Base-by-base conservation (phyloP, 805 yeast genomes). In the Saturnispora ahearnii region DNA sequence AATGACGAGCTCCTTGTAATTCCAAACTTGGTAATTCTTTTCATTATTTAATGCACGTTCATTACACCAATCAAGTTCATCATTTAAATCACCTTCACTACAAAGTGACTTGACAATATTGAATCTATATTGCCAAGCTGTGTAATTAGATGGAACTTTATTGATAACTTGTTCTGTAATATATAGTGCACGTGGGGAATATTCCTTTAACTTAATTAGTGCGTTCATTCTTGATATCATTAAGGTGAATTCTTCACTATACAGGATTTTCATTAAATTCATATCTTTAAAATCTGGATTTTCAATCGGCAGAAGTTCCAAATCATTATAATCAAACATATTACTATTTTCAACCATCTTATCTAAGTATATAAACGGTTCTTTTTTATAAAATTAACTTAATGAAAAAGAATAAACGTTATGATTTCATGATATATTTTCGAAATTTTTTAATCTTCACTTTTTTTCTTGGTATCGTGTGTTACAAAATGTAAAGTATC, bases 21-120 rank as follows among this genome's bases (percentile, higher is more conserved):
- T 87, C 97, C 98, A 93, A n/a, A 91, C 84, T 65, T 93, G 99
- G 67, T 93, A 93, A 69, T 90, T 91, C 64, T 93, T 93, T 38
- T 90, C 84, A 63, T 85, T 84, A 11, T 76, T 81, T 45, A 84
- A 61, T 0, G 96, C 90, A 33, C 87, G 68, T 32, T 72, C 72
- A 58, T 87, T 93, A 54, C 88, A 74, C 96, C 96, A 88, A 36
- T 78, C 78, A 36, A 88, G 70, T 60, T 91, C 96, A 13, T 71
- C 67, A 12, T 68, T 58, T 29, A 78, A 58, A 37, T 67, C 62
- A 13, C 8, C 21, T 2, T 28, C 26, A n/a, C 53, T 52, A 11
- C 62, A 41, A 2, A 82, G 53, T 30, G 66, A 56, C 24, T 60
- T 57, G 24, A 84, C 59, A 24, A 81, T 81, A 40, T 77, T 69